These are phyloP conservation scores for Phytophthora cajani DNA, from an alignment of 352 stramenopile genomes.

Conservation along the genomic window DNA sequence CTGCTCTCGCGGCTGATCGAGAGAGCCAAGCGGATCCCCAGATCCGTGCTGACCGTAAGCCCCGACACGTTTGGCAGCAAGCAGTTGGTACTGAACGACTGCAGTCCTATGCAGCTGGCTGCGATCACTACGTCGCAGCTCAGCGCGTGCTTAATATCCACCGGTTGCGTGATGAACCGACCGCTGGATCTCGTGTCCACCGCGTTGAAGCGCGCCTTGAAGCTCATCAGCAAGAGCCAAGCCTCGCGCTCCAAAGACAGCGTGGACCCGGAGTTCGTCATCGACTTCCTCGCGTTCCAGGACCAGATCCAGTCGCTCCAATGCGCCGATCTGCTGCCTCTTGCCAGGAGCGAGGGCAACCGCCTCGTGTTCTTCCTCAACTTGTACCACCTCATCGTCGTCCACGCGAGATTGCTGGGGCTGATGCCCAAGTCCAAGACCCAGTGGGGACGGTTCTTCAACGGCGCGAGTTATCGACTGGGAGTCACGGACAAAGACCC, in stretches of 20 bases:
- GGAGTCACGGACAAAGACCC: slow-evolving; percentile 10
- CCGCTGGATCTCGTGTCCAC: slow-evolving; percentile 13
- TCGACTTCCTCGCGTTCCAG: slow-evolving; percentile 47
- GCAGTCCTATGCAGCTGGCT: slow-evolving; percentile 25
- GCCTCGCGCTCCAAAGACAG: background rate
- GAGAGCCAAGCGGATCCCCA: slow-evolving; percentile 11
- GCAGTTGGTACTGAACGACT: slow-evolving; percentile 58
- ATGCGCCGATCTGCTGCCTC: slow-evolving; percentile 26
- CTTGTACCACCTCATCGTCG: slow-evolving; percentile 57
- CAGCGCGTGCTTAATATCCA: background rate
- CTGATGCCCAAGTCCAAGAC: slow-evolving; percentile 54
- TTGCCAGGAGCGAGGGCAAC: slow-evolving; percentile 39
- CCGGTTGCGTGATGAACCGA: background rate
- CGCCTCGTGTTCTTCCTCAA: slow-evolving; percentile 58
- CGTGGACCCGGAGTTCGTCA: background rate
- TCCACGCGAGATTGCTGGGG: slow-evolving; percentile 52
- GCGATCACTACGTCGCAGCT: background rate
- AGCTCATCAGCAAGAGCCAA: slow-evolving; percentile 2
- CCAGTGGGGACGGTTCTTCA: slow-evolving; percentile 71
- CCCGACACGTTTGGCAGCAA: slow-evolving; percentile 15
- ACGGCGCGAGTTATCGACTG: slow-evolving; percentile 57
- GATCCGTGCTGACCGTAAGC: background rate
- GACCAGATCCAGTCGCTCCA: slow-evolving; percentile 44
- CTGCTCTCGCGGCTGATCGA: slow-evolving; percentile 32
- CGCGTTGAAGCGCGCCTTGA: slow-evolving; percentile 7